Evolutionary conservation across 2,329 filamentous ascomycete genomes (phyloP).

Genomic region (Ophiostoma sp.): DNA sequence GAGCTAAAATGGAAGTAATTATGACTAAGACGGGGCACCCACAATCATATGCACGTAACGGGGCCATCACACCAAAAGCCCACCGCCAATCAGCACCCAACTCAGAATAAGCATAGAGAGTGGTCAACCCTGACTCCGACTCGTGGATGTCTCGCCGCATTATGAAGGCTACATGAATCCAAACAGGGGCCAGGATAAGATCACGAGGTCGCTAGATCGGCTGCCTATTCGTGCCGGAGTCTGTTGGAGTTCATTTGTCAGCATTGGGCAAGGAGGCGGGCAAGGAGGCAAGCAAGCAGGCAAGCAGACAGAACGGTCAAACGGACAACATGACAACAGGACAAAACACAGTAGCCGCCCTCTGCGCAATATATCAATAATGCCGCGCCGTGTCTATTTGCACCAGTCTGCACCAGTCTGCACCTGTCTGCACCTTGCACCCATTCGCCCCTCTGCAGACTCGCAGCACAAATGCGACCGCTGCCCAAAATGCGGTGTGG

Average conservation of each 20-base stretch:
- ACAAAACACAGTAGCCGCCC: neutral
- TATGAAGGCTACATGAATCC: too few relatives aligned
- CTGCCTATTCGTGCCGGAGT: neutral
- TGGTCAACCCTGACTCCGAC: neutral
- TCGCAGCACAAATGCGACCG: neutral
- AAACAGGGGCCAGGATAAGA: too few relatives aligned
- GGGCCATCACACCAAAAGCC: conserved; percentile 8
- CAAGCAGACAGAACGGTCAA: neutral
- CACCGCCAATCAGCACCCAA: neutral
- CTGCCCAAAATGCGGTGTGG: conserved; percentile 23
- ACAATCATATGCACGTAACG: conserved; percentile 17
- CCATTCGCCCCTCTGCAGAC: conserved; percentile 3
- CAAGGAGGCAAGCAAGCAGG: neutral
- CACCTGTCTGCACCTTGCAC: neutral
- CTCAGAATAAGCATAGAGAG: neutral
- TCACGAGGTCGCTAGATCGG: neutral
- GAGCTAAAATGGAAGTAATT: conserved; percentile 8
- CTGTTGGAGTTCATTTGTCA: neutral
- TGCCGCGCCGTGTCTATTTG: neutral
- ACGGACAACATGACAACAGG: neutral
- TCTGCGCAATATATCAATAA: conserved; percentile 10
- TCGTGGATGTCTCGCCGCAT: neutral
- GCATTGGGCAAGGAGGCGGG: neutral
- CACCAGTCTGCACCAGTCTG: neutral
- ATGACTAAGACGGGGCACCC: conserved; percentile 1